Evolutionary conservation across 2,329 filamentous ascomycete species (phyloP).

Genomic region (Cladosporium sp.): DNA sequence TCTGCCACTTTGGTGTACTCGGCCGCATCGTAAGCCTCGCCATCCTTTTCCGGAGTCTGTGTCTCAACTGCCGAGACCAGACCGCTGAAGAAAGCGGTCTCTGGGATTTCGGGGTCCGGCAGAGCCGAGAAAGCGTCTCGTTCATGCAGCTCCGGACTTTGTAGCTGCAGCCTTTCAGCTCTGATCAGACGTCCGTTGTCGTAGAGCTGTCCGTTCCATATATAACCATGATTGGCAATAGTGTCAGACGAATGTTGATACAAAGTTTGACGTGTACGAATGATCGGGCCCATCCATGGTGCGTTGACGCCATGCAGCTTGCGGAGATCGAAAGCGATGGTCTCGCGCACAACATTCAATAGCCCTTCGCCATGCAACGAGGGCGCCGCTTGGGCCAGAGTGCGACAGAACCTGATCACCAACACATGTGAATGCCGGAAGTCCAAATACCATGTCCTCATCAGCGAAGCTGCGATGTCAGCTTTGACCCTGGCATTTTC

Average conservation of each 20-base stretch:
- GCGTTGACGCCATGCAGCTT: slow-evolving; percentile 15
- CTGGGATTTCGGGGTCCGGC: not conserved
- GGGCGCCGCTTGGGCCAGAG: slow-evolving; percentile 23
- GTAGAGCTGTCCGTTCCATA: slow-evolving; percentile 13
- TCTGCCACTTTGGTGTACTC: not conserved
- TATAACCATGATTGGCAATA: slow-evolving; percentile 20
- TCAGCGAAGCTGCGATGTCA: slow-evolving; percentile 24
- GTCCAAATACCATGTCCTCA: slow-evolving; percentile 31
- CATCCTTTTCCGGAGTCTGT: not conserved
- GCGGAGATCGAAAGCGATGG: slow-evolving; percentile 33
- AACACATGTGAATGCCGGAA: slow-evolving; percentile 30
- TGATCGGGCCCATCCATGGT: slow-evolving; percentile 16
- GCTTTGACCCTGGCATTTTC: slow-evolving; percentile 3
- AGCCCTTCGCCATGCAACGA: slow-evolving; percentile 24
- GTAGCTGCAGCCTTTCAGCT: not conserved
- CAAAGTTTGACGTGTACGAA: slow-evolving; percentile 1
- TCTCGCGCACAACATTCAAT: slow-evolving; percentile 26
- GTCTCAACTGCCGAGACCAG: not conserved
- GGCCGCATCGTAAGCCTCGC: not conserved
- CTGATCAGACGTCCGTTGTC: not conserved
- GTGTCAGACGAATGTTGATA: not conserved
- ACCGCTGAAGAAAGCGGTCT: too few species aligned
- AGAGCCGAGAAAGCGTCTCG: not conserved
- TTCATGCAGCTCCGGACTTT: not conserved
- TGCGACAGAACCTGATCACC: slow-evolving; percentile 31